A percentile compares a stretch with the other conserved stretches of the same genome.
Conservation (phyloP, 352 stramenopile species). For the Aphanomyces euteiches region DNA sequence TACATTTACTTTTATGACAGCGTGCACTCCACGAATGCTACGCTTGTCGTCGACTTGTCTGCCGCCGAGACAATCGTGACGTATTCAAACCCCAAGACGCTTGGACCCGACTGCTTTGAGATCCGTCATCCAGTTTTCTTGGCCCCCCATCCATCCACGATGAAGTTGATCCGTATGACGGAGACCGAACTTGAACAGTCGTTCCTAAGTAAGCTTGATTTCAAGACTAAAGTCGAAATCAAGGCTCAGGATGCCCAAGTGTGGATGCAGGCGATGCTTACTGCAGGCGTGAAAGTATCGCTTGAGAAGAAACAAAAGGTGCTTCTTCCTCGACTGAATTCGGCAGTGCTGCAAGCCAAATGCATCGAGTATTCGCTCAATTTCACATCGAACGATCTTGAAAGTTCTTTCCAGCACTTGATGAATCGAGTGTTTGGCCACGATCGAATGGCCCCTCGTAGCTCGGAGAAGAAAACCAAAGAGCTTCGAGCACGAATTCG, state of each 20-base stretch:
- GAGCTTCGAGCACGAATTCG: conserved; percentile 44
- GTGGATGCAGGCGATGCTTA: conserved; percentile 54
- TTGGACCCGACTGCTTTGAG: conserved; percentile 52
- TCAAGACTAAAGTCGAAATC: conserved; percentile 45
- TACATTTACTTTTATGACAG: conserved; percentile 64
- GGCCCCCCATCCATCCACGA: conserved; percentile 33
- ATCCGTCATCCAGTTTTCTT: conserved; percentile 49
- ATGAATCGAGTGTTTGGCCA: conserved; percentile 62
- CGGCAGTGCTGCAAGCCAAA: conserved; percentile 51
- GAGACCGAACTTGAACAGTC: conserved; percentile 8
- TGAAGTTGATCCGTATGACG: conserved; percentile 1
- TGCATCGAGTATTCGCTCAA: conserved; percentile 57
- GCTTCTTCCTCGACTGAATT: conserved; percentile 55
- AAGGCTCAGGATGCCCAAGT: conserved; percentile 49
- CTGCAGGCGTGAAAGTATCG: conserved; percentile 46
- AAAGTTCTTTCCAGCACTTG: conserved; percentile 64
- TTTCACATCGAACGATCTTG: conserved; percentile 58
- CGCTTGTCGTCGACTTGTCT: conserved; percentile 55
- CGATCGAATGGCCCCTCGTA: conserved; percentile 32
- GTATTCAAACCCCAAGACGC: conserved; percentile 47
- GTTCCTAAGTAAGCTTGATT: conserved; percentile 34
- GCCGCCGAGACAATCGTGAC: conserved; percentile 41
- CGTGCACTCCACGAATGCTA: conserved; percentile 40
- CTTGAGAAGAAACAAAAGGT: conserved; percentile 52
- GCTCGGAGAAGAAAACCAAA: conserved; percentile 43